These are phyloP conservation scores for Cladophialophora yegresii DNA, from an alignment of 2,329 filamentous ascomycete genomes.

Conservation along the genomic window DNA sequence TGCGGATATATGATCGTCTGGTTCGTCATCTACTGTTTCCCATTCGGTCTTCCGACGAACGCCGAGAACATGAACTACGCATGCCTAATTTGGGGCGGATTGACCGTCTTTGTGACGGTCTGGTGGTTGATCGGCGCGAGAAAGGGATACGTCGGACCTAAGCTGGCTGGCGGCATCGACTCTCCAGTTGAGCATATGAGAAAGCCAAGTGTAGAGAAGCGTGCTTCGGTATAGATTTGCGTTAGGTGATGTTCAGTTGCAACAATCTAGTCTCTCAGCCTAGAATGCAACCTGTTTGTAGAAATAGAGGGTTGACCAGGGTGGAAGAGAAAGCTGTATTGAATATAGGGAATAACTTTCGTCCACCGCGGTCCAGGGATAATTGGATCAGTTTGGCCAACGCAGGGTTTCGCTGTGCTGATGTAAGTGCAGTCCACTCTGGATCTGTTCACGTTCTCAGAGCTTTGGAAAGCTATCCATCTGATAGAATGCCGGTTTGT, in stretches of 20 bases:
- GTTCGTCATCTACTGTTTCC: conserved; percentile 63
- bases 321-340: not conserved
- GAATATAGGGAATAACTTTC: not conserved
- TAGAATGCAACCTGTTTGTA: not conserved
- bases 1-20: conserved; percentile 59
- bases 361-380: not conserved
- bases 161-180: conserved; percentile 22
- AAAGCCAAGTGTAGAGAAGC: conserved; percentile 24
- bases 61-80: conserved; percentile 58
- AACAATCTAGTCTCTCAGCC: not conserved
- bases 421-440: not conserved
- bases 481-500: too few relatives aligned
- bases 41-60: conserved; percentile 50
- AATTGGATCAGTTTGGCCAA: not conserved
- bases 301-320: not conserved
- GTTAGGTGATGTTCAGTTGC: not conserved
- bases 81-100: conserved; percentile 55
- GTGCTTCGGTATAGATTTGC: conserved; percentile 15
- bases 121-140: conserved; percentile 45
- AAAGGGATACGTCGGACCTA: conserved; percentile 22
- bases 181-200: conserved; percentile 21
- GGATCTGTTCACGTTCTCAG: not conserved
- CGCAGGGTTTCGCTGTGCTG: not conserved
- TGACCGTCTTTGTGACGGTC: conserved; percentile 52
- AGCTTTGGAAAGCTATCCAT: too few relatives aligned